Conservation (phyloP, 768 basidiomycete species). For the Russula dissimulans region DNA sequence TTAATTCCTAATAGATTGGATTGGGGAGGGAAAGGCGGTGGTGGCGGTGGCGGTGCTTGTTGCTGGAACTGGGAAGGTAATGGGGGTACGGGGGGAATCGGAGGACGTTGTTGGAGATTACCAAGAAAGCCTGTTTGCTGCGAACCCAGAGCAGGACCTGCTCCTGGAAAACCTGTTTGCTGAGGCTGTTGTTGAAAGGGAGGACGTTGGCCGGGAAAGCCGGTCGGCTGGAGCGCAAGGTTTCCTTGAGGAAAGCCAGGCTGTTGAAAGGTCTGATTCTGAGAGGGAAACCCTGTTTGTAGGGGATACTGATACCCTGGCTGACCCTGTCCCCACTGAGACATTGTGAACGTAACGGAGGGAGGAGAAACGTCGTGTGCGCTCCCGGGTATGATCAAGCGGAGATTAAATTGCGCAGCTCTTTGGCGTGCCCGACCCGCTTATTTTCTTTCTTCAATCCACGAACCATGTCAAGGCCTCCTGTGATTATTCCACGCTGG, state of each 20-base stretch:
- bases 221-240: constrained; percentile 57
- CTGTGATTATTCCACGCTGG: constrained; percentile 34
- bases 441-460: constrained; percentile 20
- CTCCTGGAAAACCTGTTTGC: constrained; percentile 42
- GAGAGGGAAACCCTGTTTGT: constrained; percentile 56
- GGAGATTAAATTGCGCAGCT: too few species aligned
- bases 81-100: constrained; percentile 20
- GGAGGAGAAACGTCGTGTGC: too few species aligned
- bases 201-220: constrained; percentile 32
- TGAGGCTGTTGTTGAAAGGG: constrained; percentile 54
- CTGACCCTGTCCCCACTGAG: constrained; percentile 67
- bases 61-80: constrained; percentile 27
- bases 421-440: too few species aligned
- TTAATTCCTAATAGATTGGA: constrained; percentile 41
- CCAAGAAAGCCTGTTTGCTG: constrained; percentile 48
- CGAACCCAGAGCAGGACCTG: constrained; percentile 30
- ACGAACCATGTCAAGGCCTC: constrained; percentile 63
- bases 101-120: constrained; percentile 30
- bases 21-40: constrained; percentile 57
- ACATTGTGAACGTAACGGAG: constrained; percentile 37
- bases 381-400: too few species aligned
- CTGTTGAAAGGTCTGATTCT: constrained; percentile 36
- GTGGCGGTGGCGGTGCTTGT: constrained; percentile 37
- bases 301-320: constrained; percentile 64
- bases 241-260: constrained; percentile 35